Evolutionary conservation across 2,329 filamentous ascomycete species (phyloP).

Genomic region (Cercospora zeina): DNA sequence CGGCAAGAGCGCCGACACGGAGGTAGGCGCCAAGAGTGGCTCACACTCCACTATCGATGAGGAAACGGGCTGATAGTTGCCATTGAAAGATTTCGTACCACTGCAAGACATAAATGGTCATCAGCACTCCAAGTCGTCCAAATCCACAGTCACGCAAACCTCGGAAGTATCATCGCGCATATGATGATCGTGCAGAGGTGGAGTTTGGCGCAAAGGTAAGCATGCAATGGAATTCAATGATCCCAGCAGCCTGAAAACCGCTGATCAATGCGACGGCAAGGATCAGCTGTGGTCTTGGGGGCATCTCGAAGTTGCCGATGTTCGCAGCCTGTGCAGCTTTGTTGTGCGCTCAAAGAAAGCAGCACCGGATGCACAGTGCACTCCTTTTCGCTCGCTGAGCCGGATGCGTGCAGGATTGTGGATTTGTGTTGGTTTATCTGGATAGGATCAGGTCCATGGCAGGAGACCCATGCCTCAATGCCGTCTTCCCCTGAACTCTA

Average conservation of each 20-base stretch:
- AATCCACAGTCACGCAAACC: conserved; percentile 1
- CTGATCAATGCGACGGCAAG: neutral
- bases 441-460: neutral
- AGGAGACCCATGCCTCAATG: neutral
- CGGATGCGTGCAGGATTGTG: neutral
- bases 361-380: neutral
- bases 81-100: conserved; percentile 13
- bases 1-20: conserved; percentile 14
- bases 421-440: neutral
- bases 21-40: conserved; percentile 16
- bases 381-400: neutral
- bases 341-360: neutral
- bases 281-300: neutral
- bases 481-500: conserved; percentile 2
- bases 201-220: neutral
- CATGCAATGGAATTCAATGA: neutral
- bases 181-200: neutral
- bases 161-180: conserved; percentile 4
- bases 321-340: neutral
- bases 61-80: conserved; percentile 1
- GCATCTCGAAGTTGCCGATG: neutral
- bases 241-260: neutral
- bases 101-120: conserved; percentile 3
- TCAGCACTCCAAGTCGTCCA: neutral
- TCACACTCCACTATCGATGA: neutral